Evolutionary conservation across 108 stramenopile species (phyloP).

Genomic region (Craspedostauros australis): DNA sequence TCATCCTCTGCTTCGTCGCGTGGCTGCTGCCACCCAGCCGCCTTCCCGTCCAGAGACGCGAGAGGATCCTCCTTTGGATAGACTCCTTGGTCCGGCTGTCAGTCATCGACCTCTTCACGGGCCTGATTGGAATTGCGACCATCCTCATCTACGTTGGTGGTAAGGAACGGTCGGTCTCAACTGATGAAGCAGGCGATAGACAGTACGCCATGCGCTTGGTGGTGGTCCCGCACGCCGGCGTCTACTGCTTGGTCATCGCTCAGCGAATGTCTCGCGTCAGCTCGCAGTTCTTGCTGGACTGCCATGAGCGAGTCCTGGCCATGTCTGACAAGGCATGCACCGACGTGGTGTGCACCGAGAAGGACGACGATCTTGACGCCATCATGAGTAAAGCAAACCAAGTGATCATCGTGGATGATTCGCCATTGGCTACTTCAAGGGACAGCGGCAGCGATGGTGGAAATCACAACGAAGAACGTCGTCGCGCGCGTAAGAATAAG

Average conservation of each 20-base stretch:
- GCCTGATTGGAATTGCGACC: conserved; percentile 23
- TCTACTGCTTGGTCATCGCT: conserved; percentile 35
- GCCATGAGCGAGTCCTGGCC: conserved; percentile 31
- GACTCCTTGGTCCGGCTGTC: conserved; percentile 63
- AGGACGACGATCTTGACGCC: too few relatives aligned
- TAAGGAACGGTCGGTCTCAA: conserved; percentile 12
- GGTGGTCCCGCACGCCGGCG: conserved; percentile 30
- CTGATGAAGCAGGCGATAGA: background rate
- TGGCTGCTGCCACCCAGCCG: conserved; percentile 53
- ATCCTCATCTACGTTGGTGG: conserved; percentile 38
- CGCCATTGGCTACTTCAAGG: too few relatives aligned
- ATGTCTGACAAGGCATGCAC: too few relatives aligned
- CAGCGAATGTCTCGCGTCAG: conserved; percentile 36
- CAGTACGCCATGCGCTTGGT: conserved; percentile 29
- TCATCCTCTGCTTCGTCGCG: conserved; percentile 33
- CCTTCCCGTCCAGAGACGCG: conserved; percentile 38
- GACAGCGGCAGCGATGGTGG: too few relatives aligned
- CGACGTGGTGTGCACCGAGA: too few relatives aligned
- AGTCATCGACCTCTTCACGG: conserved; percentile 37
- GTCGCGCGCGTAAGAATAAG: too few relatives aligned
- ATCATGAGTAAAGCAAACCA: too few relatives aligned
- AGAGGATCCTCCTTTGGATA: conserved; percentile 57
- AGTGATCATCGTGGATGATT: too few relatives aligned
- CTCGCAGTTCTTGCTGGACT: conserved; percentile 34
- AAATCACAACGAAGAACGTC: too few relatives aligned